phyloP scores from a whole-genome alignment of 176 grass and related monocot species.

The Lolium rigidum region DNA sequence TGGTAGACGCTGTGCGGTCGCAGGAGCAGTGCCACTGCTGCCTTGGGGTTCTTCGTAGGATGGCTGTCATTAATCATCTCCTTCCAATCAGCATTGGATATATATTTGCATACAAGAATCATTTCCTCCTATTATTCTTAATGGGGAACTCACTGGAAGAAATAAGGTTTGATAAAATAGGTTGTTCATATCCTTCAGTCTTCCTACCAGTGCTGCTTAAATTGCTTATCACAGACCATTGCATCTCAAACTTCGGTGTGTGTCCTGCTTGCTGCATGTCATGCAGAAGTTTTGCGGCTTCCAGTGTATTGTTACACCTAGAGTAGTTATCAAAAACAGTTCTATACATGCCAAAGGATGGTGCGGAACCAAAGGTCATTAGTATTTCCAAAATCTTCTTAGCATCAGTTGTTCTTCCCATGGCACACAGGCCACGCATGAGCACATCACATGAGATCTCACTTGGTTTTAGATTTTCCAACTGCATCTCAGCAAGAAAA shows the following conservation, averaged over 20 bases:
- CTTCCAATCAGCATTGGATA: neutral
- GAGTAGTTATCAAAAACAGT: constrained; percentile 72
- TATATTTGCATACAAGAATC: constrained; percentile 25
- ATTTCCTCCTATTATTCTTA: constrained; percentile 42
- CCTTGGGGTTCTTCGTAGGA: neutral
- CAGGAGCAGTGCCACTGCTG: neutral
- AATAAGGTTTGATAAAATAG: constrained; percentile 75
- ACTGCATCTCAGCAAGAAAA: constrained; percentile 81
- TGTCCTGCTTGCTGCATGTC: constrained; percentile 86
- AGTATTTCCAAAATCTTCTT: constrained; percentile 64
- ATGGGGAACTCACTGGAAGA: constrained; percentile 34
- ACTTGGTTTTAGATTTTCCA: constrained; percentile 55
- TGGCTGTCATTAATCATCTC: neutral
- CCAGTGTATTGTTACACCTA: constrained; percentile 58
- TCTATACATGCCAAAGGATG: constrained; percentile 80
- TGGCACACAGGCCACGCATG: constrained; percentile 65
- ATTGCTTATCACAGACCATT: constrained; percentile 97
- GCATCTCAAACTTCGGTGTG: constrained; percentile 88
- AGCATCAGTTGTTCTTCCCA: constrained; percentile 74
- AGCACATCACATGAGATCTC: constrained; percentile 60
- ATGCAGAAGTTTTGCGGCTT: constrained; percentile 73
- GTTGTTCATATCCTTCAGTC: constrained; percentile 42
- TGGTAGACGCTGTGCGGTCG: neutral
- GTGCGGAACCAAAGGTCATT: constrained; percentile 44
- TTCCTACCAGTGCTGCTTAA: constrained; percentile 61